Conservation (phyloP, 208 protist genomes). For the Borovskyia barvae region DNA sequence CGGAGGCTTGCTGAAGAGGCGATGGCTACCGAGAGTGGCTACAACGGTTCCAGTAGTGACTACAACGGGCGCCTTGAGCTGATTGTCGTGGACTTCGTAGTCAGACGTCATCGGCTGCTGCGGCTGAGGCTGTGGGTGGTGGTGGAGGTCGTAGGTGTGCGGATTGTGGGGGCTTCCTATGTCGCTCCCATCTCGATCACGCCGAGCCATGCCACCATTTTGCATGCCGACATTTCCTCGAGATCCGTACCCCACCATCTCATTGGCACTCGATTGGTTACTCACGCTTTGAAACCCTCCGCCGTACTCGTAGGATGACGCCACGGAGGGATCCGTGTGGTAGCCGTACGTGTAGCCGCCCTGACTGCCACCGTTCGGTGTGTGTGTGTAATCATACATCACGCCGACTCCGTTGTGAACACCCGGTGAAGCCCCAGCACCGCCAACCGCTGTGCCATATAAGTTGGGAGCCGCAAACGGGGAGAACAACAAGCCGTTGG, state of each 20-base stretch:
- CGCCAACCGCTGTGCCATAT: neutral
- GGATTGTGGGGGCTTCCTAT: neutral
- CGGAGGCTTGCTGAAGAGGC: constrained; percentile 45
- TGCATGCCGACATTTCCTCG: no score
- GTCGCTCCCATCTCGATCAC: neutral
- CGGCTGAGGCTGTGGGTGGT: no score
- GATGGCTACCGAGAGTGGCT: constrained; percentile 48
- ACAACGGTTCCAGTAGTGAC: constrained; percentile 44
- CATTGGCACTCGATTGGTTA: no score
- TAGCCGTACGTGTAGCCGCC: constrained; percentile 6
- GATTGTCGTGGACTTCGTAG: constrained; percentile 74
- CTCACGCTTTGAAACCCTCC: neutral
- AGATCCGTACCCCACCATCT: no score
- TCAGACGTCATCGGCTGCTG: neutral
- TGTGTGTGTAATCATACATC: constrained; percentile 4
- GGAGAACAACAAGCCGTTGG: constrained; percentile 1
- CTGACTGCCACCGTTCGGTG: constrained; percentile 3
- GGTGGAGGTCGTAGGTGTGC: constrained; percentile 10
- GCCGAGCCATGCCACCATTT: neutral
- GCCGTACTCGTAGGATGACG: constrained; percentile 14
- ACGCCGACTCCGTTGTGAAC: neutral
- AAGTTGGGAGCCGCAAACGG: neutral
- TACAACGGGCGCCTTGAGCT: constrained; percentile 64
- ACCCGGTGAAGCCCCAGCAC: neutral
- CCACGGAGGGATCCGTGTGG: constrained; percentile 10